Percentiles rank a stretch among this genome's conserved stretches.
Evolutionary conservation across 2,329 filamentous ascomycete species (phyloP).

Genomic region (Lachnellula arida): DNA sequence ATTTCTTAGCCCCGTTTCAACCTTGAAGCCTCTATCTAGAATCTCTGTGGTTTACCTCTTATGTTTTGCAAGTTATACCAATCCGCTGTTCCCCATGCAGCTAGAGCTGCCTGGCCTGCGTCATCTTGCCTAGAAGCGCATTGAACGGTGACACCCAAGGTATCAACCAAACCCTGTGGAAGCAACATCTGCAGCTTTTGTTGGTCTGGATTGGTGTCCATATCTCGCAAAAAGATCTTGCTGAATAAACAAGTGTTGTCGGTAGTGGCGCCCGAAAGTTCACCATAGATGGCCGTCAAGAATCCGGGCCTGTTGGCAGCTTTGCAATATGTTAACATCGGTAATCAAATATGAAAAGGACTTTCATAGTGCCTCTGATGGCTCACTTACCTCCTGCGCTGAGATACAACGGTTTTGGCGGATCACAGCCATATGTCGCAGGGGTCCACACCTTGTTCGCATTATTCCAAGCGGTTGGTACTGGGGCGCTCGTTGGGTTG

Average conservation of each 20-base stretch:
- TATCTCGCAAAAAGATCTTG: neutral
- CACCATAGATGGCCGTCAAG: neutral
- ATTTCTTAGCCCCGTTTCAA: neutral
- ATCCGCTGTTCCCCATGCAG: neutral
- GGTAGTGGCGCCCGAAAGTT: neutral
- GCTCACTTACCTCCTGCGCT: too few species aligned
- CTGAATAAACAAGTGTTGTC: neutral
- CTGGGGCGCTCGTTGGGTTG: too few species aligned
- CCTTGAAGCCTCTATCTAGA: neutral
- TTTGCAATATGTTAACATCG: conserved; percentile 1
- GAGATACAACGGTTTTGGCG: too few species aligned
- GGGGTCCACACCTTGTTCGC: too few species aligned
- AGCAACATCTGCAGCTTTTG: neutral
- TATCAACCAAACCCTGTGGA: neutral
- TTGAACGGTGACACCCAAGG: neutral
- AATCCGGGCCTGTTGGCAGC: conserved; percentile 1
- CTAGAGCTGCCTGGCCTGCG: neutral
- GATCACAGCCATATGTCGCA: too few species aligned
- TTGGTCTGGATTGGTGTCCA: neutral
- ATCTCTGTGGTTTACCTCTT: conserved; percentile 1
- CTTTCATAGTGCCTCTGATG: too few species aligned
- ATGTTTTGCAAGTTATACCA: neutral
- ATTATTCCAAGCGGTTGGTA: too few species aligned
- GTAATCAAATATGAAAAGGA: too few species aligned
- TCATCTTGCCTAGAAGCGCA: conserved; percentile 1